These are phyloP conservation scores for Alternaria atra DNA, from an alignment of 2,329 filamentous ascomycete species.

Conservation along the genomic window DNA sequence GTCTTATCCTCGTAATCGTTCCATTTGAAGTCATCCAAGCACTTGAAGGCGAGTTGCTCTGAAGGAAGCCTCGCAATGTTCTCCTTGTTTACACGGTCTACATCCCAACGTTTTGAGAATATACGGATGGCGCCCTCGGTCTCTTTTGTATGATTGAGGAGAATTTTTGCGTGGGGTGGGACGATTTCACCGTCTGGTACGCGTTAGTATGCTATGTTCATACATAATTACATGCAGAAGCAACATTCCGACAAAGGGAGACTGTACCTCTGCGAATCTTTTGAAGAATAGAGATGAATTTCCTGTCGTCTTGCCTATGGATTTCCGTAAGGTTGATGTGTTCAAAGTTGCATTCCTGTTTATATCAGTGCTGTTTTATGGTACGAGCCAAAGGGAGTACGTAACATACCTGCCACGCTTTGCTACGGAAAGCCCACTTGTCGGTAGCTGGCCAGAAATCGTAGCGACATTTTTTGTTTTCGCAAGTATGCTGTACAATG, in stretches of 20 bases:
- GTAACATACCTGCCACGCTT: conserved; percentile 58
- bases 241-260: background rate
- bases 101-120: conserved; percentile 53
- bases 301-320: conserved; percentile 64
- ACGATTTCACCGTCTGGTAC: conserved; percentile 40
- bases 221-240: background rate
- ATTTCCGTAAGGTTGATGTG: conserved; percentile 64
- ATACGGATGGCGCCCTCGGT: conserved; percentile 57
- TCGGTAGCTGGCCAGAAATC: conserved; percentile 56
- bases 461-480: conserved; percentile 39
- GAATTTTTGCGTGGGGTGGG: conserved; percentile 49
- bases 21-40: conserved; percentile 56
- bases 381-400: background rate
- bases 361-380: conserved; percentile 6
- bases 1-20: conserved; percentile 34
- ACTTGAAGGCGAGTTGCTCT: conserved; percentile 36
- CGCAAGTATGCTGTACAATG: conserved; percentile 24
- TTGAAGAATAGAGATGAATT: conserved; percentile 65
- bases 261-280: conserved; percentile 61
- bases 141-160: conserved; percentile 58
- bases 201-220: conserved; percentile 2
- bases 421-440: conserved; percentile 69
- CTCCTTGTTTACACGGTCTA: conserved; percentile 44
- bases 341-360: conserved; percentile 59
- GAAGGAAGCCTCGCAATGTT: conserved; percentile 45